These are phyloP conservation scores for Ophiosphaerella narmari DNA, from an alignment of 2,329 filamentous ascomycete species.

Conservation along the genomic window DNA sequence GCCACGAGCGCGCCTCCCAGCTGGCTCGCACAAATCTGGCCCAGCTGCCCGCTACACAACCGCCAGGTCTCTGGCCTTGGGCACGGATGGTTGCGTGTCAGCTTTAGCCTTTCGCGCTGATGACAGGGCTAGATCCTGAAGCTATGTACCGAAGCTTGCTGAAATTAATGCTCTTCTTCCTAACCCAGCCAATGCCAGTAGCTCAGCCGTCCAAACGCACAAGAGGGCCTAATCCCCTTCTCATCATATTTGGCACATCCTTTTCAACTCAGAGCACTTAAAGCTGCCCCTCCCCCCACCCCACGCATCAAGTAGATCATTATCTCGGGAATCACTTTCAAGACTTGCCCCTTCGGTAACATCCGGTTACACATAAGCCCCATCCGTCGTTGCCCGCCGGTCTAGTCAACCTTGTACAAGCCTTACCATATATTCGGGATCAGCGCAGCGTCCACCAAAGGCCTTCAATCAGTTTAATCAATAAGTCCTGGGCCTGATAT, in stretches of 20 bases:
- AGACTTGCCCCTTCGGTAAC: neutral
- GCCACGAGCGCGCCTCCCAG: constrained; percentile 17
- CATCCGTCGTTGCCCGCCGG: constrained; percentile 5
- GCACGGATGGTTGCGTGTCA: constrained; percentile 34
- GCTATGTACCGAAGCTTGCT: constrained; percentile 25
- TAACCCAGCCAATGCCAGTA: constrained; percentile 20
- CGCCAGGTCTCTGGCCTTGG: constrained; percentile 20
- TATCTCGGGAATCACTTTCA: neutral
- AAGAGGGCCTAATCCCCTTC: constrained; percentile 28
- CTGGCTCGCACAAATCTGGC: constrained; percentile 17
- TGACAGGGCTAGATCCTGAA: constrained; percentile 32
- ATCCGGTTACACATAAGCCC: constrained; percentile 4
- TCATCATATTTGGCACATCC: neutral
- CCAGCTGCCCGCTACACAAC: constrained; percentile 20
- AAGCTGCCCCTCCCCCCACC: too few species aligned
- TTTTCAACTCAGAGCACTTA: neutral
- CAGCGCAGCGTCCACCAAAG: constrained; percentile 9
- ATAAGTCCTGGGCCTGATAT: constrained; percentile 12
- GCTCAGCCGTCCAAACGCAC: constrained; percentile 22
- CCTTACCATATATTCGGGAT: constrained; percentile 20
- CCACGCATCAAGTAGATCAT: neutral
- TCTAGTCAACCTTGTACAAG: constrained; percentile 19
- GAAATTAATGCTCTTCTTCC: constrained; percentile 20
- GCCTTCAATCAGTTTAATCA: constrained; percentile 17
- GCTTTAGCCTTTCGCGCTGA: constrained; percentile 30